Evolutionary conservation across 345 rosid species (phyloP).

Genomic region (Adansonia digitata): DNA sequence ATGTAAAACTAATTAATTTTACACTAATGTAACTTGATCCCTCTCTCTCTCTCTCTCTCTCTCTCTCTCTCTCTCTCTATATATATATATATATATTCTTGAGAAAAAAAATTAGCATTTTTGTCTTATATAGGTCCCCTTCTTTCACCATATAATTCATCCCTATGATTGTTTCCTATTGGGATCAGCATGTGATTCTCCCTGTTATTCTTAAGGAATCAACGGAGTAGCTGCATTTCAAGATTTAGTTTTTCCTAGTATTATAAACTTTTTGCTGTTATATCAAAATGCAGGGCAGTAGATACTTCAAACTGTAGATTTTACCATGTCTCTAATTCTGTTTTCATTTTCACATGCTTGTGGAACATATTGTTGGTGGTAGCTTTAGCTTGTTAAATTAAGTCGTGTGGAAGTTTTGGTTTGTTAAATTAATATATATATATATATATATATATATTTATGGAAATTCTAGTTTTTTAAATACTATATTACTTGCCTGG

Average conservation of each 20-base stretch:
- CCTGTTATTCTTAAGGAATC: background rate
- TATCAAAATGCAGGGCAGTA: background rate
- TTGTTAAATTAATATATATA: too few relatives aligned
- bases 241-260: background rate
- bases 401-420: background rate
- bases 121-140: background rate
- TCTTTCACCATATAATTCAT: background rate
- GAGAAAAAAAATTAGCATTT: background rate
- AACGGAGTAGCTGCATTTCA: background rate
- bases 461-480: background rate
- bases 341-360: background rate
- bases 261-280: too few relatives aligned
- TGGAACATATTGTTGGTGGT: background rate
- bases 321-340: background rate
- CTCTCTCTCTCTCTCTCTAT: too few relatives aligned
- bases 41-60: too few relatives aligned
- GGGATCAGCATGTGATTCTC: background rate
- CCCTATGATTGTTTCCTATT: too few relatives aligned
- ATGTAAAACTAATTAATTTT: too few relatives aligned
- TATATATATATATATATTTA: too few relatives aligned
- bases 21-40: too few relatives aligned
- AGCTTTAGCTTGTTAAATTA: background rate
- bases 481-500: background rate
- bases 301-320: background rate
- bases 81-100: too few relatives aligned